Evolutionary conservation across 495 filamentous ascomycete genomes (phyloP), one percentile per base, ranked within the genome.

Genomic region (Cladorrhinum samala): DNA sequence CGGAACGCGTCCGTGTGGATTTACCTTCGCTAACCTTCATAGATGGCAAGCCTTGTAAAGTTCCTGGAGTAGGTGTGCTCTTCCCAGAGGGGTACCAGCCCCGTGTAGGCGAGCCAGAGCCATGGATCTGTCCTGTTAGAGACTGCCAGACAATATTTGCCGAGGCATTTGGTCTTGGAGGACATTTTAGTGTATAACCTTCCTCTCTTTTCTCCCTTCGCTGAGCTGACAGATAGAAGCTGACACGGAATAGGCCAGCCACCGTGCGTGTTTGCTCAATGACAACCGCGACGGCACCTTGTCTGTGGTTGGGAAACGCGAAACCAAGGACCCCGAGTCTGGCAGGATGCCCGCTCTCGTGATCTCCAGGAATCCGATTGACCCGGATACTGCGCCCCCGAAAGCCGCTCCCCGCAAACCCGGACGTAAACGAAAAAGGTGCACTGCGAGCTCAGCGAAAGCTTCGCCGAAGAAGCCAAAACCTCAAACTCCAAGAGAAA

Each of bases 31-130:
- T 25, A 2, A 4, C 14, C 9, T 18, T 14, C 20, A 9, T 17
- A 54, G 56, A 52, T 9, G 52, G 54, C 9, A n/a, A 13, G 1
- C 16, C 11, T 3, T 42, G 39, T n/a, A 23, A 37, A 18, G 48
- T 55, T 13, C 30, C 46, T 1, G 61, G 58, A 9, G 18, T 23
- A 16, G 55, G 57, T 13, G 41, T 53, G 6, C 11, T 65, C 7
- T 65, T 54, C 42, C 63, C 57, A 2, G 49, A 60, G 17, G 55
- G 58, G 1, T 65, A 63, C 27, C 23, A 40, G 7, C 58, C 58
- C 1, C 19, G 36, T 0, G 3, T 58, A 1, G 7, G 23, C 8
- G 3, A 51, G 4, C 2, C 43, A 3, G 9, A 57, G 3, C 63
- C 63, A 0, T 65, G 63, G 63, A 23, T 57, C 0, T 65, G 63